Conservation (phyloP, 495 filamentous ascomycete species). For the Patellaria atrata region DNA sequence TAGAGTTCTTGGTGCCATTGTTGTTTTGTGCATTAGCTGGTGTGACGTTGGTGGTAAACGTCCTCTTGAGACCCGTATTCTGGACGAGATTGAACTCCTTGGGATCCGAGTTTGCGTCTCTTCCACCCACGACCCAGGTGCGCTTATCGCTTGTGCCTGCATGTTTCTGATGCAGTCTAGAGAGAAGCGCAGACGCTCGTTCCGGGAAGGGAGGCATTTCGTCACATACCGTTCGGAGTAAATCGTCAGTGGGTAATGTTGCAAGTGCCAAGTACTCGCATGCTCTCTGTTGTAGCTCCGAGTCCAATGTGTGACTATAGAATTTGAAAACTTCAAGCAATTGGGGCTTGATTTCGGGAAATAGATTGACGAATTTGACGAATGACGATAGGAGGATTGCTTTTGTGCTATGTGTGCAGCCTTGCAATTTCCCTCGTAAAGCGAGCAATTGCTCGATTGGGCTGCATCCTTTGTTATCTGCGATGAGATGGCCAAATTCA, state of each 20-base stretch:
- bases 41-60: slow-evolving; percentile 44
- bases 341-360: slow-evolving; percentile 96
- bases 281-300: slow-evolving; percentile 89
- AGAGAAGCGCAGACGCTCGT: slow-evolving; percentile 78
- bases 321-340: slow-evolving; percentile 76
- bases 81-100: slow-evolving; percentile 71
- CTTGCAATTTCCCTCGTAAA: slow-evolving; percentile 76
- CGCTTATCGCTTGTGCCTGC: slow-evolving; percentile 81
- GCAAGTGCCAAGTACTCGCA: slow-evolving; percentile 90
- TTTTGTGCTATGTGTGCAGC: slow-evolving; percentile 73
- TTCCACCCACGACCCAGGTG: slow-evolving; percentile 91
- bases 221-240: slow-evolving; percentile 90
- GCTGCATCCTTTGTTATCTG: slow-evolving; percentile 83
- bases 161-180: slow-evolving; percentile 84
- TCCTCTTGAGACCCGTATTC: slow-evolving; percentile 68
- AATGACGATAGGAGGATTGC: slow-evolving; percentile 92
- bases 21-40: slow-evolving; percentile 27
- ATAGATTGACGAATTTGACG: slow-evolving; percentile 95
- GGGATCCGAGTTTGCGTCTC: slow-evolving; percentile 74
- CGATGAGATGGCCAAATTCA: slow-evolving; percentile 95
- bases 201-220: slow-evolving; percentile 99
- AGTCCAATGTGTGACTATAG: slow-evolving; percentile 90
- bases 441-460: slow-evolving; percentile 97
- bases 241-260: slow-evolving; percentile 73
- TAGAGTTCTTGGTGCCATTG: slow-evolving; percentile 36